A percentile compares a stretch with the other conserved stretches of the same genome.
These are phyloP conservation scores for Cyclaneusma minus DNA, from an alignment of 2,329 filamentous ascomycete genomes.

Conservation along the genomic window DNA sequence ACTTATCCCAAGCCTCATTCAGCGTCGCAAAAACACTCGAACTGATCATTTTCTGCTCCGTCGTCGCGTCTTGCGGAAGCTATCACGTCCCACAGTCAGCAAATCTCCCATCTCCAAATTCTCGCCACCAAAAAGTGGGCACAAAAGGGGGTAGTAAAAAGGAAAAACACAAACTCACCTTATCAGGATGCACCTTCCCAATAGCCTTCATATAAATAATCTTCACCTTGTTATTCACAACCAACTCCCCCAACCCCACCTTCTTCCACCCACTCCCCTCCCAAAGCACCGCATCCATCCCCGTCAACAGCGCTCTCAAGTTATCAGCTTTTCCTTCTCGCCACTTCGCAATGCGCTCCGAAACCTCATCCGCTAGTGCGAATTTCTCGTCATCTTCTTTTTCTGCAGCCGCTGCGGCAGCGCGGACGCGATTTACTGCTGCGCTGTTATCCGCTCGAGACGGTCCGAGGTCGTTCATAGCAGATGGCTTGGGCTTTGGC, in stretches of 20 bases:
- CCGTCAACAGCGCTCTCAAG: constrained; percentile 70
- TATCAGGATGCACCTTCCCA: constrained; percentile 95
- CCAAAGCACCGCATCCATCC: constrained; percentile 83
- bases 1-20: constrained; percentile 61
- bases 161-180: constrained; percentile 44
- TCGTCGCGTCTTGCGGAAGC: constrained; percentile 48
- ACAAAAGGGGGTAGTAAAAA: constrained; percentile 2
- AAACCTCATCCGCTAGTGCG: constrained; percentile 70
- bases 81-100: constrained; percentile 16
- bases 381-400: constrained; percentile 87
- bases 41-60: constrained; percentile 50
- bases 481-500: constrained; percentile 29
- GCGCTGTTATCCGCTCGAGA: constrained; percentile 38
- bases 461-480: constrained; percentile 24
- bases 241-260: constrained; percentile 82
- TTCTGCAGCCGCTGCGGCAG: constrained; percentile 74
- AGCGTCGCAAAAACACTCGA: constrained; percentile 50
- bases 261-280: constrained; percentile 91
- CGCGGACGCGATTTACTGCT: constrained; percentile 68
- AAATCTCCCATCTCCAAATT: background rate
- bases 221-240: constrained; percentile 91
- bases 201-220: constrained; percentile 98
- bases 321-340: constrained; percentile 88
- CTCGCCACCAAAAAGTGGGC: background rate
- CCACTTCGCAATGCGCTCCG: constrained; percentile 67